These are phyloP conservation scores for Suhomyces maxii DNA, from an alignment of 1,139 yeast genomes.

Conservation along the genomic window DNA sequence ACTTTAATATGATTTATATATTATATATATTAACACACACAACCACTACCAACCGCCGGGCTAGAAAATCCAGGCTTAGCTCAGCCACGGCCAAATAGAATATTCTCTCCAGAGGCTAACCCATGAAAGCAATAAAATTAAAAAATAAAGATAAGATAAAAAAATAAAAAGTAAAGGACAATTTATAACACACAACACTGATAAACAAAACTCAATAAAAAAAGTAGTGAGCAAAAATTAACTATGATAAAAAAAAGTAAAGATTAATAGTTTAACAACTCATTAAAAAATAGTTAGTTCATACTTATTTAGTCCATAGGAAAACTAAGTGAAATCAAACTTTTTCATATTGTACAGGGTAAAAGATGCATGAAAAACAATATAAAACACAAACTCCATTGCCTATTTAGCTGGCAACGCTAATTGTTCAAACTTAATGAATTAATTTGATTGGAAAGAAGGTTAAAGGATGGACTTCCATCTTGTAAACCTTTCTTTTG, in stretches of 20 bases:
- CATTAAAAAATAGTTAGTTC: too few species aligned
- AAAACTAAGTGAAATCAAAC: slow-evolving; percentile 2
- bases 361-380: slow-evolving; percentile 3
- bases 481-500: slow-evolving; percentile 7
- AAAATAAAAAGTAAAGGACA: slow-evolving; percentile 1
- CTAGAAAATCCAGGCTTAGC: background rate
- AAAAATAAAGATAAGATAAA: background rate
- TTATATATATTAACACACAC: background rate
- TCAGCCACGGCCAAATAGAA: background rate
- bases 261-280: too few species aligned
- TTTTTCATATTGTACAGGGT: slow-evolving; percentile 1
- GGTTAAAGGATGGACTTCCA: slow-evolving; percentile 17
- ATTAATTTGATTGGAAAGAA: slow-evolving; percentile 32
- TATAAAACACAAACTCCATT: background rate
- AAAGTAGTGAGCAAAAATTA: background rate
- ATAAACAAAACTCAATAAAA: background rate
- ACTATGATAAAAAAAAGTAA: background rate
- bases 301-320: background rate
- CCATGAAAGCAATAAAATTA: background rate
- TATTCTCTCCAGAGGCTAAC: background rate
- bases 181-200: slow-evolving; percentile 3
- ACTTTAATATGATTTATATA: background rate
- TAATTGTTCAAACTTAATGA: slow-evolving; percentile 35
- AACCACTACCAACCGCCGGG: background rate
- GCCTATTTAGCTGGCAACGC: background rate